A percentile compares a stretch with the other conserved stretches of the same genome.
These are phyloP conservation scores for Schizothecium vesticola DNA, from an alignment of 495 filamentous ascomycete species.

Conservation along the genomic window DNA sequence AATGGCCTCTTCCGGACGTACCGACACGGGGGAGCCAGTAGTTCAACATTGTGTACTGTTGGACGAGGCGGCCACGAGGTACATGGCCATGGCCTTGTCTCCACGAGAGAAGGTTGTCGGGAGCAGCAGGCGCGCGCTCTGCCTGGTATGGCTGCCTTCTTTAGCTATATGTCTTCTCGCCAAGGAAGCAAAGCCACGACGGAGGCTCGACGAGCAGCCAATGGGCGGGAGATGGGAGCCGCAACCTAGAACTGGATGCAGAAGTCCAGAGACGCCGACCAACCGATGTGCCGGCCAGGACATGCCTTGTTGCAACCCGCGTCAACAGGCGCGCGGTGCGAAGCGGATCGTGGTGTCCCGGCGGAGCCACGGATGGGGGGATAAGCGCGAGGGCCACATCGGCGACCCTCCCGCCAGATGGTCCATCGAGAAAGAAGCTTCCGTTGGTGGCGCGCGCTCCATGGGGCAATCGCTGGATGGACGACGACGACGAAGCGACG, in stretches of 20 bases:
- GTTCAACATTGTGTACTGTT: conserved; percentile 1
- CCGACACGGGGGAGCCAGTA: not conserved
- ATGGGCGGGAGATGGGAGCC: conserved; percentile 11
- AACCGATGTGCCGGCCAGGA: conserved; percentile 15
- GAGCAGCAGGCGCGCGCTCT: conserved; percentile 31
- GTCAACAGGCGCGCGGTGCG: conserved; percentile 27
- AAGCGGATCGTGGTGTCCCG: conserved; percentile 7
- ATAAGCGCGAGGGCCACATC: conserved; percentile 5
- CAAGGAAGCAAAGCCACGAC: not conserved
- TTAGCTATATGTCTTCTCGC: conserved; percentile 1
- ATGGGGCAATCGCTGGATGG: not conserved
- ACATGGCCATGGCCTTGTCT: not conserved
- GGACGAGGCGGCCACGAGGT: not conserved
- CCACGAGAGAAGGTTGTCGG: conserved; percentile 1
- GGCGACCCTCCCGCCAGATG: not conserved
- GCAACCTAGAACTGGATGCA: not conserved
- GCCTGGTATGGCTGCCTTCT: not conserved
- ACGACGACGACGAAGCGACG: not conserved
- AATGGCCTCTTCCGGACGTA: not conserved
- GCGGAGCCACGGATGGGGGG: conserved; percentile 10
- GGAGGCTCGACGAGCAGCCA: conserved; percentile 13
- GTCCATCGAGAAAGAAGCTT: not conserved
- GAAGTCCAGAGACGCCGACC: conserved; percentile 11
- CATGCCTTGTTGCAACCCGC: conserved; percentile 20
- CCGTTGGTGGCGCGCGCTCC: conserved; percentile 16